phyloP scores from a whole-genome alignment of 164 flowering plant genomes.

The Magnolia sinica region DNA sequence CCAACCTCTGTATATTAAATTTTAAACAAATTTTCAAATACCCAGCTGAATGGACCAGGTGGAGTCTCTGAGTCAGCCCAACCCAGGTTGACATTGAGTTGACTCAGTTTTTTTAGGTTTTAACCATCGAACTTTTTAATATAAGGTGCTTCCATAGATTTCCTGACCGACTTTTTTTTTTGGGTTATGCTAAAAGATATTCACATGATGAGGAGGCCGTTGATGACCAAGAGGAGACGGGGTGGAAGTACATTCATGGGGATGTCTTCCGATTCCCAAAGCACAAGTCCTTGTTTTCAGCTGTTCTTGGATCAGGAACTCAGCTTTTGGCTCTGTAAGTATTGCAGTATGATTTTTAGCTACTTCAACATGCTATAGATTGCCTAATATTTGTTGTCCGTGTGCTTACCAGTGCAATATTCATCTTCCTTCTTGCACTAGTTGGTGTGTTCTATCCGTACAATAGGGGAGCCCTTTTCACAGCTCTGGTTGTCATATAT shows the following conservation, averaged over 20 bases:
- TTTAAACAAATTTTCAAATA: too few species aligned
- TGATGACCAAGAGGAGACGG: constrained; percentile 34
- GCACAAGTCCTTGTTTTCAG: constrained; percentile 28
- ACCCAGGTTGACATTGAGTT: not conserved
- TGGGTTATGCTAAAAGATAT: constrained; percentile 15
- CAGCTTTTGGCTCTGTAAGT: constrained; percentile 26
- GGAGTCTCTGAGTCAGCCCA: not conserved
- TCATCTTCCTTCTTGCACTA: constrained; percentile 29
- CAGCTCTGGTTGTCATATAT: constrained; percentile 32
- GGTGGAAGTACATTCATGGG: constrained; percentile 33
- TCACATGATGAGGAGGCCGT: constrained; percentile 25
- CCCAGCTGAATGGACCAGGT: not conserved
- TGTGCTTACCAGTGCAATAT: constrained; percentile 20
- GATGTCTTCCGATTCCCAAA: constrained; percentile 29
- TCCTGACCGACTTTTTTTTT: not conserved
- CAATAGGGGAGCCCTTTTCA: constrained; percentile 33
- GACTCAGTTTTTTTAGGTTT: not conserved
- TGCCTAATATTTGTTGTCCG: not conserved
- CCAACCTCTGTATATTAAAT: not conserved
- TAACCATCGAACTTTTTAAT: not conserved
- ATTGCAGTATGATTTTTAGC: not conserved
- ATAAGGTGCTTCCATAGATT: not conserved
- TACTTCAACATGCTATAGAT: not conserved
- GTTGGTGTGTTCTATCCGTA: constrained; percentile 35
- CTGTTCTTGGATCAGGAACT: constrained; percentile 27